These are phyloP conservation scores for Penicillium flavigenum DNA, from an alignment of 495 filamentous ascomycete species.

Conservation along the genomic window DNA sequence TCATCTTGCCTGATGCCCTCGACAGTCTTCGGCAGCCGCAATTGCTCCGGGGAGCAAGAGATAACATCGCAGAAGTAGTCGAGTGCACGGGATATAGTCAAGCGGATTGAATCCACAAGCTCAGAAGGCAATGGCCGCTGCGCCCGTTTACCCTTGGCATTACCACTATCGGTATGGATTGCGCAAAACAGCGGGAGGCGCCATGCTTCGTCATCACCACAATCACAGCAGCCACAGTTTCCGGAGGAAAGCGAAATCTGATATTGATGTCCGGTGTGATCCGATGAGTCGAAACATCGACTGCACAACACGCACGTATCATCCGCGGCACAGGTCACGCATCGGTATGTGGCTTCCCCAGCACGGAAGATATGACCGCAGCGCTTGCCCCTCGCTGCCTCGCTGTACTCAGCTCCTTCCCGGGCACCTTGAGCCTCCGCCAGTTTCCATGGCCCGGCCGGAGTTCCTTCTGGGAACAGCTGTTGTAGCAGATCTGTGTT, in stretches of 20 bases:
- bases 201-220: slow-evolving; percentile 94
- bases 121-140: slow-evolving; percentile 64
- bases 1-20: slow-evolving; percentile 81
- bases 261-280: slow-evolving; percentile 92
- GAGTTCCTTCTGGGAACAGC: slow-evolving; percentile 77
- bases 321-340: slow-evolving; percentile 86
- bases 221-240: slow-evolving; percentile 95
- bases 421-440: slow-evolving; percentile 83
- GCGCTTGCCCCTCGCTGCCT: slow-evolving; percentile 86
- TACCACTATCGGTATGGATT: slow-evolving; percentile 72
- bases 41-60: slow-evolving; percentile 93
- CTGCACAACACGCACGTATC: slow-evolving; percentile 85
- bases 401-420: slow-evolving; percentile 93
- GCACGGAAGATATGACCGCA: slow-evolving; percentile 95
- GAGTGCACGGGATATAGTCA: slow-evolving; percentile 79
- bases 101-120: slow-evolving; percentile 68
- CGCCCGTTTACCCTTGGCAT: slow-evolving; percentile 58
- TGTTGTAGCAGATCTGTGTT: slow-evolving; percentile 67
- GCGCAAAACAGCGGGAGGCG: slow-evolving; percentile 82
- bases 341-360: slow-evolving; percentile 90
- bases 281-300: slow-evolving; percentile 90
- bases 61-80: slow-evolving; percentile 98
- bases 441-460: slow-evolving; percentile 67
- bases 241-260: slow-evolving; percentile 80
- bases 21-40: slow-evolving; percentile 78